These are phyloP conservation scores for Diphasiastrum complanatum DNA, from an alignment of 83 land plant species.

Conservation along the genomic window DNA sequence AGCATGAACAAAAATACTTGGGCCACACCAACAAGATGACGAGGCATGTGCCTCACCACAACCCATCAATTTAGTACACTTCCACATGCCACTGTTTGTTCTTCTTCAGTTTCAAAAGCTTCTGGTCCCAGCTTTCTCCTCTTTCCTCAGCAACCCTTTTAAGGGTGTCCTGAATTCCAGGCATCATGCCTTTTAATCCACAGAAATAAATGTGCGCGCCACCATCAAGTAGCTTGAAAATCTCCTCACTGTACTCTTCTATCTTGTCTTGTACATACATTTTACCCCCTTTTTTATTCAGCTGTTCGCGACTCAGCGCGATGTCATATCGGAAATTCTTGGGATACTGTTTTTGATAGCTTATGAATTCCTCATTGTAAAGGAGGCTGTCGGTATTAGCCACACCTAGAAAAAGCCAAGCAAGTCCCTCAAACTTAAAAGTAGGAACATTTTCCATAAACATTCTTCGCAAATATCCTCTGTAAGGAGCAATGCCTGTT, in stretches of 20 bases:
- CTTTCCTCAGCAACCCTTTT: slow-evolving; percentile 86
- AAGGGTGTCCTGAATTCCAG: slow-evolving; percentile 94
- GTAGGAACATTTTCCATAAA: slow-evolving; percentile 84
- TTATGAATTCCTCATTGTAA: slow-evolving; percentile 76
- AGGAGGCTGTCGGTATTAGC: slow-evolving; percentile 95
- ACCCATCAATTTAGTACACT: too few relatives aligned
- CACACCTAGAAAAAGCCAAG: slow-evolving; percentile 98
- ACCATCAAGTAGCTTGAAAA: slow-evolving; percentile 72
- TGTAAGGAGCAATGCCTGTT: slow-evolving; percentile 92
- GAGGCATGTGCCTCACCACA: too few relatives aligned
- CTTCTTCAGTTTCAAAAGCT: slow-evolving; percentile 78
- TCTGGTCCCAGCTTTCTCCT: slow-evolving; percentile 87
- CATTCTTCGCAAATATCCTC: slow-evolving; percentile 93
- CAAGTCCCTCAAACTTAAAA: slow-evolving; percentile 69
- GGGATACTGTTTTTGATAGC: slow-evolving; percentile 67
- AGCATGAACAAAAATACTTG: too few relatives aligned
- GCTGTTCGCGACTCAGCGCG: slow-evolving; percentile 93
- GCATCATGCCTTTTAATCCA: slow-evolving; percentile 99
- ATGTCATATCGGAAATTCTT: slow-evolving; percentile 81
- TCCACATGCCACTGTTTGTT: slow-evolving; percentile 99
- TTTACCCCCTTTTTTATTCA: slow-evolving; percentile 80
- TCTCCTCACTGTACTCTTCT: slow-evolving; percentile 92
- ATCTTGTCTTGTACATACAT: slow-evolving; percentile 99
- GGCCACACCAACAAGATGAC: too few relatives aligned
- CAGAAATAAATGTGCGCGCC: slow-evolving; percentile 99